Conservation (phyloP, 2,329 filamentous ascomycete genomes). For the Cercospora zeae-maydis region DNA sequence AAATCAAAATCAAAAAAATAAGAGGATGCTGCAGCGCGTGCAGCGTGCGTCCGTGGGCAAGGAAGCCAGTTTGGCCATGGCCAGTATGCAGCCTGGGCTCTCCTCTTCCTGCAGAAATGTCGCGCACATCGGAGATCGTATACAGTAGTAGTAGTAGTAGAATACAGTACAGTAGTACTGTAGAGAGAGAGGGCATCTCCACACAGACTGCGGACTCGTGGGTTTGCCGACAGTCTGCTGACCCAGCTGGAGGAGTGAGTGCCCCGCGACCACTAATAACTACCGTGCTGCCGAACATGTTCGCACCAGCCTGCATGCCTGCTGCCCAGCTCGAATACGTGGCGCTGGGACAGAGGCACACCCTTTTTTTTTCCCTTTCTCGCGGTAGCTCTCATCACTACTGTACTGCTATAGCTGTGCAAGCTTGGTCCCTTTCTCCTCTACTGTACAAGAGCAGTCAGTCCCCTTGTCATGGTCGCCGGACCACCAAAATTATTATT, state of each 20-base stretch:
- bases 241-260: not conserved
- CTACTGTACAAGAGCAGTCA: too few relatives aligned
- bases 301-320: not conserved
- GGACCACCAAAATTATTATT: not conserved
- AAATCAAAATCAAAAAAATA: not conserved
- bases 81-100: slow-evolving; percentile 1
- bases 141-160: not conserved
- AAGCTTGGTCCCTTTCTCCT: not conserved
- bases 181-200: not conserved
- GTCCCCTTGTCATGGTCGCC: not conserved
- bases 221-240: not conserved
- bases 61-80: not conserved
- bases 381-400: not conserved
- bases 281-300: not conserved
- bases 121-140: not conserved
- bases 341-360: not conserved
- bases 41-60: not conserved
- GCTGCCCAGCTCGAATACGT: not conserved
- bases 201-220: too few relatives aligned
- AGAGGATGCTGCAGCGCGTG: not conserved
- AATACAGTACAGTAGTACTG: too few relatives aligned
- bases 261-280: not conserved
- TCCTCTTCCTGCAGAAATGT: not conserved
- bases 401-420: not conserved
- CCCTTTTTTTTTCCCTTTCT: not conserved